Evolutionary conservation across 192 early-diverging fungal genomes (phyloP), one percentile per base, ranked within the genome.

Genomic region (Umbelopsis vinacea): DNA sequence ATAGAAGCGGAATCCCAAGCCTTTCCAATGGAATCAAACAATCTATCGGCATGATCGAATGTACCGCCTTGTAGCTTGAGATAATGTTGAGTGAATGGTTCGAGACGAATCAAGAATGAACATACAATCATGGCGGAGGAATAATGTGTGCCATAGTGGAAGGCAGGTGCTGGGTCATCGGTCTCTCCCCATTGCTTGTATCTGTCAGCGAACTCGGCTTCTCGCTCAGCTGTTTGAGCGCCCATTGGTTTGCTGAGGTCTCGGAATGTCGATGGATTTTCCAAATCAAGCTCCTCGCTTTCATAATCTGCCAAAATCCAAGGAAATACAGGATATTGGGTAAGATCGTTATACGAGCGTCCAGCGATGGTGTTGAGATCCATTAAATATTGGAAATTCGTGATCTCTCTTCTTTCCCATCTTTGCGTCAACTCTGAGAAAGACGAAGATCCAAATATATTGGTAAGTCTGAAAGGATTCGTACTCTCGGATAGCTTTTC

Each of bases 61-160:
- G 90, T 90, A 8, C 93, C 93, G 48, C 92, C 91, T 67, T 91
- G 89, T 4, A 92, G 81, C 46, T 91, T 91, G 38, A 92, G 70
- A 74, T 92, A 92, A 57, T 92, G 86, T 23, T 90, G 88, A 0
- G 95, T 92, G 78, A 96, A 98, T 8, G 97, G 97, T 73, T 98
- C 96, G 37, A 94, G 73, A 14, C 97, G 87, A 21, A 98, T 87
- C 67, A 98, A 75, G 73, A 93, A 98, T 33, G 92, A 94, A 23
- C 94, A 89, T 3, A 96, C 94, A 52, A 93, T 89, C 80, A 93
- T 93, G 1, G 97, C 92, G 7, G 95, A 97, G 1, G 94, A 95
- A 78, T 98, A 98, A 76, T 98, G 97, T 11, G 96, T 96, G n/a
- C 96, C 97, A 76, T 98, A 98, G 66, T 95, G 93, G 80, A 96